Percentiles rank a stretch among this genome's conserved stretches.
phyloP scores from a whole-genome alignment of 495 filamentous ascomycete species.

The Aspergillus avenaceus region DNA sequence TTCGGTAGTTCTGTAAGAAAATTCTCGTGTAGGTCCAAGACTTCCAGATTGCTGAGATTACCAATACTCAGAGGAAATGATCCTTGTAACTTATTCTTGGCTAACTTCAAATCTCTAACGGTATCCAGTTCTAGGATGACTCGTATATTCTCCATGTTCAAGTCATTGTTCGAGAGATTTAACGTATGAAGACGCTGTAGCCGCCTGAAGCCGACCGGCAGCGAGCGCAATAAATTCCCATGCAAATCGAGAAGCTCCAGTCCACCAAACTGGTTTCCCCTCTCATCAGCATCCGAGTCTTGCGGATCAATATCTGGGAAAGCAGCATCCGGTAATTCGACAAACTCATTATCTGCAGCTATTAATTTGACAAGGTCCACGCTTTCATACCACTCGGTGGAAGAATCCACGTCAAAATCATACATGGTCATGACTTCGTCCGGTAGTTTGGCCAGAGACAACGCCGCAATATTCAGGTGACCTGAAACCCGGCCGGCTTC shows the following conservation, averaged over 20 bases:
- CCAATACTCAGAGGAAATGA: conserved; percentile 53
- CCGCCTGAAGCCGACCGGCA: conserved; percentile 74
- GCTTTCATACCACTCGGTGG: conserved; percentile 79
- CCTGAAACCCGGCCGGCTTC: conserved; percentile 74
- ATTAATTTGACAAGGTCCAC: conserved; percentile 88
- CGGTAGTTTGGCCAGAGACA: conserved; percentile 78
- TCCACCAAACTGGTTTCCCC: conserved; percentile 76
- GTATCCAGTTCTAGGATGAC: conserved; percentile 64
- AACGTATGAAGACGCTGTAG: conserved; percentile 70
- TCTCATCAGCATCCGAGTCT: conserved; percentile 57
- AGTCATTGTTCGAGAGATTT: conserved; percentile 81
- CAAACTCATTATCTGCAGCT: conserved; percentile 88
- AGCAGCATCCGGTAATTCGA: conserved; percentile 61
- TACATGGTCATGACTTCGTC: conserved; percentile 89
- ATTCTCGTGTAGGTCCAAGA: conserved; percentile 79
- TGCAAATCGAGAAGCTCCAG: conserved; percentile 82
- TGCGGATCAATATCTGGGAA: conserved; percentile 70
- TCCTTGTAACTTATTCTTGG: conserved; percentile 71
- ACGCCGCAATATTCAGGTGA: conserved; percentile 81
- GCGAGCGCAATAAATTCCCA: conserved; percentile 65
- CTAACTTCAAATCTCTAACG: conserved; percentile 76
- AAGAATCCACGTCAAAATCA: conserved; percentile 57
- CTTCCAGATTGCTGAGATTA: conserved; percentile 63
- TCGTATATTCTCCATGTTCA: conserved; percentile 66
- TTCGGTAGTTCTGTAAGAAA: conserved; percentile 70